Base-by-base conservation (phyloP, 805 yeast species). In the Lipomyces lipofer region DNA sequence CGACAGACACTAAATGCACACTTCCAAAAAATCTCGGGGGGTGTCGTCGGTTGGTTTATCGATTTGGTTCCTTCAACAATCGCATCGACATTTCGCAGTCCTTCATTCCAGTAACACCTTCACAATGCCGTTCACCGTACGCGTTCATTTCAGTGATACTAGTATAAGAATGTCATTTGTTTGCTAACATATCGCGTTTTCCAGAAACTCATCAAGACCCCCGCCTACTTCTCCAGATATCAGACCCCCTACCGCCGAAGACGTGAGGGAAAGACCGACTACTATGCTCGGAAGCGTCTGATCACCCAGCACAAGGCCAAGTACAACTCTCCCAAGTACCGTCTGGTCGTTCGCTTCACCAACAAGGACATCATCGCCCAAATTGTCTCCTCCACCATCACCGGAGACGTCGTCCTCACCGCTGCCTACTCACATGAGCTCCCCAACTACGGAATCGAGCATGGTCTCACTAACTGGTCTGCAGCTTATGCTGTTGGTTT, bases 201-300 rank as follows among this genome's bases (percentile, higher is more conserved):
- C 9, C 44, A 58, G 62, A 58, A 58, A 32, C 50, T 75, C 66
- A 71, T 78, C 67, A 89, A 90, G 85, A 78, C 82, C 75, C 84
- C 95, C 73, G 92, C 97, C 68, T 94, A 94, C 92, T 88, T 84
- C 84, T 90, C 97, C 75, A 91, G 99, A 78, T 94, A 84, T 96
- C 99, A 94, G 84, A 94, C 99, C 77, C 97, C 98, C 67, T 94
- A 91, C 96, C 90, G 99, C 80, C 91, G 99, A 85, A 88, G 99
- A 87, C 88, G 95, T 78, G 97, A 94, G 82, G 99, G 99, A 82
- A 94, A 94, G 85, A 94, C 99, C 75, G 99, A 94, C 79, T 94
- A 91, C 95, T 94, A 91, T 85, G 97, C 94, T 78, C 91, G 99
- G 86, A 94, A 94, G 96, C 90, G 98, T 83, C 83, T 94, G 75